Base-by-base conservation (phyloP, 2,329 filamentous ascomycete genomes). In the Neonectria magnoliae region DNA sequence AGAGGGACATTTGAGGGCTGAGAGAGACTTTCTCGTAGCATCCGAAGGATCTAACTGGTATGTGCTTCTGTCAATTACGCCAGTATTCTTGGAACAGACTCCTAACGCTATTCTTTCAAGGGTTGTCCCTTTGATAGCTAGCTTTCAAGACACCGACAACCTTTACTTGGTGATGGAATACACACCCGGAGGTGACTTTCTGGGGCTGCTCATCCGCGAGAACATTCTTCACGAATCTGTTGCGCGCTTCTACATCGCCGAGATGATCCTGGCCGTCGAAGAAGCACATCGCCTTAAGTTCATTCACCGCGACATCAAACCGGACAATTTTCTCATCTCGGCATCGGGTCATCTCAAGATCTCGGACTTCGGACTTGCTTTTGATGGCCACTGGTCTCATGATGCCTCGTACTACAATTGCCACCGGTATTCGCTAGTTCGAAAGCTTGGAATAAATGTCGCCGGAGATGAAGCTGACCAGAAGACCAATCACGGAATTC, bases 131-230 rank as follows among this genome's bases (percentile, higher is more conserved):
- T 82, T 99, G 38, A 87, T 97, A 55, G 86, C 93, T 54, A 96
- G 93, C 74, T 98, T 98, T 69, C 93, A 98, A 77, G 96, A 98
- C 76, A 82, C 87, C 38, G 86, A 87, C 45, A 93, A 93, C 71
- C 84, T 99, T 6, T 98, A 98, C 73, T 87, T 99, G 6, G 92
- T 98, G 57, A 98, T 98, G 94, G 94, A 98, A 64, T 99, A 97
- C 76, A 98, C 98, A 93, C 91, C 97, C 2, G 96, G 95, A 0
- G 95, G 96, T 0, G 95, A 99, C 76, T 98, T 99, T 70, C 84
- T 99, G 0, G 93, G 93, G 1, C 80, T 98, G 0, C 81, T 99
- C 16, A 91, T 98, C 60, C 89, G 94, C 16, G 92, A 97, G 75
- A 94, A 96, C 66, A 88, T 93, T 2, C 84, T 99, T 2, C 89